Evolutionary conservation across 2,329 filamentous ascomycete species (phyloP).

Genomic region (Sporothrix variecibatus): DNA sequence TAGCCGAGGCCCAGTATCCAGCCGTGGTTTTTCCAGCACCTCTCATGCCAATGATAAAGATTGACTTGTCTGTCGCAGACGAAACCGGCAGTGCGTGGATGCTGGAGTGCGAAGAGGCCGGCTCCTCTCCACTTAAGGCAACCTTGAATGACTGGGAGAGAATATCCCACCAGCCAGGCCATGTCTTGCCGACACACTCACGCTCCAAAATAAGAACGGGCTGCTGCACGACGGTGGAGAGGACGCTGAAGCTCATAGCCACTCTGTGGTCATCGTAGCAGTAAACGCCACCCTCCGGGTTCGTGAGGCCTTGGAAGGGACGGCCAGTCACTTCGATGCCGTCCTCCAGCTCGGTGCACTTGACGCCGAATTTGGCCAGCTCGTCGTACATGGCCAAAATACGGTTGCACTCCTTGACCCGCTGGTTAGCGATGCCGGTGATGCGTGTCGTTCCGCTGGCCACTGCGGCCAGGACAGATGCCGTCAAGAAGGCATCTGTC

Average conservation of each 20-base stretch:
- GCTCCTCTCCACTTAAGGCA: conserved; percentile 73
- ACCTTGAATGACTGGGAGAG: conserved; percentile 77
- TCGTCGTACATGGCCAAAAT: conserved; percentile 95
- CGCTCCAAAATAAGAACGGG: conserved; percentile 81
- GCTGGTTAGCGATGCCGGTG: conserved; percentile 92
- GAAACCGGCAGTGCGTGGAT: conserved; percentile 32
- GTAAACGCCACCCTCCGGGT: conserved; percentile 69
- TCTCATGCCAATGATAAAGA: conserved; percentile 96
- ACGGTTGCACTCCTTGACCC: conserved; percentile 97
- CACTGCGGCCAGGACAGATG: conserved; percentile 88
- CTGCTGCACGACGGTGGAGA: conserved; percentile 70
- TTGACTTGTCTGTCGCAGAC: conserved; percentile 57
- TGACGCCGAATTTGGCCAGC: conserved; percentile 88
- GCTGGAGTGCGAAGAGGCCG: conserved; percentile 31
- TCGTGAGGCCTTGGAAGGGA: conserved; percentile 48
- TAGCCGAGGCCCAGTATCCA: conserved; percentile 78
- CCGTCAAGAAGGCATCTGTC: conserved; percentile 97
- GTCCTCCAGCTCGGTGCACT: conserved; percentile 85
- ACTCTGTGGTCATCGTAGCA: conserved; percentile 98
- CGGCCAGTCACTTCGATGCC: conserved; percentile 75
- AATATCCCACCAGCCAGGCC: conserved; percentile 98
- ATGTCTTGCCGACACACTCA: conserved; percentile 94
- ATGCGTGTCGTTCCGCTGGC: conserved; percentile 83
- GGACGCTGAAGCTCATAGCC: conserved; percentile 96
- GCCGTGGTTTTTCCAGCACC: conserved; percentile 96